A percentile compares a stretch with the other conserved stretches of the same genome.
Evolutionary conservation across 2,329 filamentous ascomycete species (phyloP).

Genomic region (Venturiaceae sp.): DNA sequence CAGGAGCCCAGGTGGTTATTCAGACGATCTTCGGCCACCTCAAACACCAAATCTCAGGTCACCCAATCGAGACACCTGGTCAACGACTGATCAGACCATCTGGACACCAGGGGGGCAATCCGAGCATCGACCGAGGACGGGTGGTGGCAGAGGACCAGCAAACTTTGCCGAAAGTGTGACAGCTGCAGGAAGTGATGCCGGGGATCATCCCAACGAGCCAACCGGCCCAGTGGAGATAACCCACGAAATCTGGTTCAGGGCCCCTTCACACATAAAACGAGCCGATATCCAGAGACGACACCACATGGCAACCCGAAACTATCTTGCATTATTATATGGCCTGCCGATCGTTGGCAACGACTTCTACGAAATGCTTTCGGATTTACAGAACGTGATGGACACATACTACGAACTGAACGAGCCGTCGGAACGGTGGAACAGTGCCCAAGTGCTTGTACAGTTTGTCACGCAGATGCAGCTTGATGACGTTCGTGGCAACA

Average conservation of each 20-base stretch:
- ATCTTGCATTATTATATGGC: slow-evolving; percentile 53
- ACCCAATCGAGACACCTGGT: slow-evolving; percentile 6
- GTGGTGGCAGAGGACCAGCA: not conserved
- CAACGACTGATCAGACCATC: slow-evolving; percentile 3
- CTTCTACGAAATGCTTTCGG: slow-evolving; percentile 51
- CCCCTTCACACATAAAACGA: slow-evolving; percentile 38
- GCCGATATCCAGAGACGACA: slow-evolving; percentile 43
- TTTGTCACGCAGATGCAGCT: slow-evolving; percentile 51
- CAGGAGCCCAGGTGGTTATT: not conserved
- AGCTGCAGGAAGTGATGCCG: not conserved
- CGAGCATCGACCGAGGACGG: not conserved
- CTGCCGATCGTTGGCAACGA: slow-evolving; percentile 56
- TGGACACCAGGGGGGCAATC: not conserved
- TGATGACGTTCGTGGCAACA: slow-evolving; percentile 54
- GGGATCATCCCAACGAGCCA: not conserved
- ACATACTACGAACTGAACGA: slow-evolving; percentile 40
- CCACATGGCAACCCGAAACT: slow-evolving; percentile 58
- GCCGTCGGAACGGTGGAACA: slow-evolving; percentile 29
- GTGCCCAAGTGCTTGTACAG: slow-evolving; percentile 48
- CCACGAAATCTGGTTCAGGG: slow-evolving; percentile 51
- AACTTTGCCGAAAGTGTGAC: not conserved
- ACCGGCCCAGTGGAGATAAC: slow-evolving; percentile 15
- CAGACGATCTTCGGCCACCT: not conserved
- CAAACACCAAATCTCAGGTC: not conserved
- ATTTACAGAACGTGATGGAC: slow-evolving; percentile 52